These are phyloP conservation scores for Geotrichum reessii DNA, from an alignment of 1,139 yeast species.

Conservation along the genomic window DNA sequence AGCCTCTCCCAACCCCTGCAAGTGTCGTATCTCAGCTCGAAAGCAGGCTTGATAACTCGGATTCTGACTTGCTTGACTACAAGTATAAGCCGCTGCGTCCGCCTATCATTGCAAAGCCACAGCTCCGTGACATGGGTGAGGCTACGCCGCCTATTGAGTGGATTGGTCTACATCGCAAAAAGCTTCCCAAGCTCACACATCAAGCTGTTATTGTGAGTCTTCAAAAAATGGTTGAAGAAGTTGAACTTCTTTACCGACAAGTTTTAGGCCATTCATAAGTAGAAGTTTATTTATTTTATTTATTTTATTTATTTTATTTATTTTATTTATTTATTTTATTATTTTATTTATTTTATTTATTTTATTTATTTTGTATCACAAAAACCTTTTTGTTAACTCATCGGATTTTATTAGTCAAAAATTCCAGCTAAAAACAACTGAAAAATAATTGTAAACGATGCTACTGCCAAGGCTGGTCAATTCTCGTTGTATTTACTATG, in stretches of 20 bases:
- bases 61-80: slow-evolving; percentile 35
- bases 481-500: no score
- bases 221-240: slow-evolving; percentile 65
- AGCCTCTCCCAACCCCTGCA: not conserved
- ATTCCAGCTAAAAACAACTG: no score
- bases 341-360: not conserved
- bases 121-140: slow-evolving; percentile 81
- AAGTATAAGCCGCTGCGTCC: slow-evolving; percentile 60
- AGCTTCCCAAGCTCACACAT: slow-evolving; percentile 81
- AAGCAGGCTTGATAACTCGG: slow-evolving; percentile 15
- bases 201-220: slow-evolving; percentile 67
- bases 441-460: no score
- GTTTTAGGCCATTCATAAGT: slow-evolving; percentile 26
- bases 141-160: slow-evolving; percentile 98
- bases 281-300: not conserved
- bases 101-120: slow-evolving; percentile 85
- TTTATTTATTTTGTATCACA: no score
- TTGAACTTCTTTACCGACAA: slow-evolving; percentile 34
- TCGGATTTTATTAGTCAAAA: no score
- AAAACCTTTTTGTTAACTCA: no score
- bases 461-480: no score
- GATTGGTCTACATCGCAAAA: slow-evolving; percentile 87
- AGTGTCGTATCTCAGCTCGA: slow-evolving; percentile 13
- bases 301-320: not conserved
- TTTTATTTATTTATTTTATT: not conserved